phyloP scores from a whole-genome alignment of 495 filamentous ascomycete genomes.

The Aspergillus heteromorphus region DNA sequence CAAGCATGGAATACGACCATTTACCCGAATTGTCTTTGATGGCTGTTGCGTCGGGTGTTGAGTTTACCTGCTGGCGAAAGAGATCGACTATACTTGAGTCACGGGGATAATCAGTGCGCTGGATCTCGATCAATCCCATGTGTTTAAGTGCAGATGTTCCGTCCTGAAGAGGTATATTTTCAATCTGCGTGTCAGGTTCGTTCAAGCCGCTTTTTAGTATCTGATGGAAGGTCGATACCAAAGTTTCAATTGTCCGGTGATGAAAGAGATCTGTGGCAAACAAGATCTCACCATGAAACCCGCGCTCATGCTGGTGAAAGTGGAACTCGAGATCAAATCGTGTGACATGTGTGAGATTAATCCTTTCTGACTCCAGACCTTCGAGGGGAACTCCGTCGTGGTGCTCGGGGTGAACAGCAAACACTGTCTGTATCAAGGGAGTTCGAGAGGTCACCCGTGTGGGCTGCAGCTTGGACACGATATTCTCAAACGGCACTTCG shows the following conservation, averaged over 20 bases:
- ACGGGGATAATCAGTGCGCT: neutral
- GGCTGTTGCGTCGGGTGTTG: neutral
- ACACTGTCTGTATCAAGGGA: neutral
- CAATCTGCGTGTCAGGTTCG: neutral
- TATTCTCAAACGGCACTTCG: neutral
- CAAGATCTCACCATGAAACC: neutral
- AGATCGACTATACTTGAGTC: neutral
- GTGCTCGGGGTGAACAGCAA: neutral
- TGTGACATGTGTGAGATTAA: neutral
- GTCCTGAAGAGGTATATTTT: neutral
- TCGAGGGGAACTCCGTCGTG: neutral
- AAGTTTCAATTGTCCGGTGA: neutral
- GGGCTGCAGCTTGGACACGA: neutral
- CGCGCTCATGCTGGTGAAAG: neutral
- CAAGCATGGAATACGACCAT: neutral
- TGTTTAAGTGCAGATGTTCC: neutral
- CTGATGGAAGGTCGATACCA: neutral
- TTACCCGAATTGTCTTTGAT: neutral
- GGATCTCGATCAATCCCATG: neutral
- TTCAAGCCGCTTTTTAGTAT: neutral
- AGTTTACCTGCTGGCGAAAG: neutral
- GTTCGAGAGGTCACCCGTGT: neutral
- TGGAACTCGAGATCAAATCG: constrained; percentile 1
- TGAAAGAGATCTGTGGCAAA: neutral
- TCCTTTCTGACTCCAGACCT: neutral